Evolutionary conservation across 768 basidiomycete genomes (phyloP).

Genomic region (Clitopilus hobsonii): DNA sequence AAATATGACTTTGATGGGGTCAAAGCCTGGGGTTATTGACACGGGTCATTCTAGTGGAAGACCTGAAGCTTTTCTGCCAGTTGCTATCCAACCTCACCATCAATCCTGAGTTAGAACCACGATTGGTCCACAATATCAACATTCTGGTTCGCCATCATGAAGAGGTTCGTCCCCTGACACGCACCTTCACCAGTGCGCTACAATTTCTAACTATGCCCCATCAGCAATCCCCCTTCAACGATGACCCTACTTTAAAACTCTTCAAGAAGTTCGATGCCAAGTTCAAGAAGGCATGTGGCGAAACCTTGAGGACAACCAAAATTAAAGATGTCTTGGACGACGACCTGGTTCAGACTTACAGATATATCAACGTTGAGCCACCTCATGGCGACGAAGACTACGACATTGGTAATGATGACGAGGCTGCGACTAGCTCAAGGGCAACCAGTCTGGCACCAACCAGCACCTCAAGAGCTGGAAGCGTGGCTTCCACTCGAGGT

Average conservation of each 20-base stretch:
- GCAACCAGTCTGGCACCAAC: neutral
- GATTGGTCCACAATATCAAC: conserved; percentile 40
- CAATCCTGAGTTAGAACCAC: conserved; percentile 29
- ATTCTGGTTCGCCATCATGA: conserved; percentile 47
- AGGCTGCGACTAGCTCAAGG: neutral
- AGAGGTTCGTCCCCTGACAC: conserved; percentile 33
- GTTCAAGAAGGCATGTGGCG: conserved; percentile 38
- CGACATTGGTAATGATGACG: neutral
- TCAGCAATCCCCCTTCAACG: conserved; percentile 58
- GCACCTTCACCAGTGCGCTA: too few relatives aligned
- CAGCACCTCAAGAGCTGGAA: neutral
- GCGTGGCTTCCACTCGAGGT: neutral
- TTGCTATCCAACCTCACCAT: conserved; percentile 58
- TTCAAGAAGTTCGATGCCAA: conserved; percentile 48
- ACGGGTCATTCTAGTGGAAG: conserved; percentile 38
- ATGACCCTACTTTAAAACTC: conserved; percentile 46
- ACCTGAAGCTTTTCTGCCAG: conserved; percentile 60
- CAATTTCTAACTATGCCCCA: neutral
- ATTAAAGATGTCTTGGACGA: conserved; percentile 30
- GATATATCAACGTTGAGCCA: neutral
- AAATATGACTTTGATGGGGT: conserved; percentile 4
- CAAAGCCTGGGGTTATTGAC: neutral
- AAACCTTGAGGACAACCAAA: conserved; percentile 36
- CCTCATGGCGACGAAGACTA: neutral
- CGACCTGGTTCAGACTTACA: conserved; percentile 37